Evolutionary conservation across 192 early-diverging fungal species (phyloP), one percentile per base, ranked within the genome.

Genomic region (Linnemannia exigua): DNA sequence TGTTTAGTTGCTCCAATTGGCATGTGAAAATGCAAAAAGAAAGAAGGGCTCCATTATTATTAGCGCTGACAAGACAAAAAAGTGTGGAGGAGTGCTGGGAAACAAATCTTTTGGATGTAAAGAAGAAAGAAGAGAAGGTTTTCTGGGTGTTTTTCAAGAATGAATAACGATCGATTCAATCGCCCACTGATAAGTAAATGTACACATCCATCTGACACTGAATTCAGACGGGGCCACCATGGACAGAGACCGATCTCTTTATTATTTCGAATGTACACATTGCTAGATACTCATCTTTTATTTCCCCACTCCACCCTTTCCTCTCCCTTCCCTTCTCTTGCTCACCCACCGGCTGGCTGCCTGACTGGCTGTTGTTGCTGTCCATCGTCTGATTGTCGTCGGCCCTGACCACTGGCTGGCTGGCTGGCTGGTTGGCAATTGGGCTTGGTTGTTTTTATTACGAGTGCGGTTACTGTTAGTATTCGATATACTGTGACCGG

Each of bases 11-110:
- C 58, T 31, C 58, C 58, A 63, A 63, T 63, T 63, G 28, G 79
- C 79, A 80, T 80, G 79, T 80, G 79, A 80, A 80, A 80, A 63
- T 15, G 25, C n/a, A n/a, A n/a, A n/a, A n/a, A n/a, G n/a, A n/a
- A n/a, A n/a, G n/a, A n/a, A n/a, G 58, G 31, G 28, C 12, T 11
- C 28, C 28, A 31, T 63, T 63, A 9, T 44, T 44, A 31, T 63
- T 31, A 63, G 58, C 58, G 2, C 54, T 25, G n/a, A 63, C 11
- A 28, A 63, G 52, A 6, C n/a, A 58, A 58, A 79, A 72, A 79
- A 80, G 47, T 80, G 79, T 80, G 79, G 79, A 80, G 79, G 58
- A 41, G 71, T 74, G 79, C 79, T 80, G 79, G 79, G 79, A 80
- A 80, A 80, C 58, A 67, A 69, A 67, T 41, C 7, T 41, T 7